Evolutionary conservation across 805 yeast species (phyloP), one percentile per base, ranked within the genome.

Genomic region (Candida hispaniensis): DNA sequence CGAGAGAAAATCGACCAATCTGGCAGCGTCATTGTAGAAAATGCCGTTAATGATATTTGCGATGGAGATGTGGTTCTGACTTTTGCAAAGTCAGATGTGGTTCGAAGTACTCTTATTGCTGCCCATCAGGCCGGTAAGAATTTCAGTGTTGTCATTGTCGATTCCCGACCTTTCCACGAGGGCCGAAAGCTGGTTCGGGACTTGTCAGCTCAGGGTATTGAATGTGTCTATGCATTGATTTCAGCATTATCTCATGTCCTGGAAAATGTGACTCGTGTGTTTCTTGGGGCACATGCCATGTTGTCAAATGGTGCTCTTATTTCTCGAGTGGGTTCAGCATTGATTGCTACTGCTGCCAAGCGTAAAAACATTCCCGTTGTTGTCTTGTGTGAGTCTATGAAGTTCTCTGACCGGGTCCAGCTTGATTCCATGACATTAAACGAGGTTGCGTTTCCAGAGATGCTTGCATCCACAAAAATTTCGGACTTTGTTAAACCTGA

Each of bases 201-300:
- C 27, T 66, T 91, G 43, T 69, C 79, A 6, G 58, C 64, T 5
- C 62, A 62, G 14, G 81, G 83, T 23, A 65, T 91, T 36, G 74
- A 75, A 46, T 67, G 79, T 34, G 77, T 82, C 33, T 91, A 91
- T 51, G 80, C 79, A 13, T 60, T 85, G 44, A 71, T 91, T 41
- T 78, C 75, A 38, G 78, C 94, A 12, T 63, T 91, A 32, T 71
- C 86, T 3, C 74, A 91, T 15, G 75, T 83, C 7, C 67, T 91
- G 48, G 79, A 77, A 47, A 85, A 81, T 54, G 88, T 91, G 19
- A 91, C 91, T 47, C 78, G 79, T 45, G 93, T 91, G 5, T 79
- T 91, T 55, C 63, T 91, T 20, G 98, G 98, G 10, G 97, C 97
- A 0, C 97, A 91, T 54, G 93, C 96, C 18, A 85, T 91, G 81